Conservation (phyloP, 768 basidiomycete species). For the Boletus barrowsii region DNA sequence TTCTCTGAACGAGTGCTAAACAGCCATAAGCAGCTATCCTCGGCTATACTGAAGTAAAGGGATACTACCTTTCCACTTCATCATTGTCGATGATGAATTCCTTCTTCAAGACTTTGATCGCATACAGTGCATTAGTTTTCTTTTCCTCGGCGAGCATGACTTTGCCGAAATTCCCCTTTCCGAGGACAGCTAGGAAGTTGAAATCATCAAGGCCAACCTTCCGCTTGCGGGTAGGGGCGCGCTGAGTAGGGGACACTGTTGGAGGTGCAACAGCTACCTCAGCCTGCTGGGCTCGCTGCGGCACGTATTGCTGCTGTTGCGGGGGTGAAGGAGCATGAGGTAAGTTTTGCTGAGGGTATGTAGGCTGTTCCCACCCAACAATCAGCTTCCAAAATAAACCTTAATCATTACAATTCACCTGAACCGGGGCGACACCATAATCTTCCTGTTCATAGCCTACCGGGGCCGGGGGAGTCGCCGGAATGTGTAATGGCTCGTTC, state of each 20-base stretch:
- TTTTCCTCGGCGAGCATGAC: conserved; percentile 99
- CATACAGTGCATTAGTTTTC: conserved; percentile 80
- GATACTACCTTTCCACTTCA: conserved; percentile 90
- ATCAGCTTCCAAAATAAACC: conserved; percentile 4
- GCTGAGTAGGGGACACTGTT: conserved; percentile 36
- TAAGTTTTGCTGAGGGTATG: conserved; percentile 25
- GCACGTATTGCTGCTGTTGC: conserved; percentile 25
- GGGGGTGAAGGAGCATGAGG: conserved; percentile 15
- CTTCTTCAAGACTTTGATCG: conserved; percentile 99
- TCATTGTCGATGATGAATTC: conserved; percentile 99
- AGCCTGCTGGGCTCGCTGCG: conserved; percentile 31
- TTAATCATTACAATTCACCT: conserved; percentile 16
- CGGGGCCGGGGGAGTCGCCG: conserved; percentile 8
- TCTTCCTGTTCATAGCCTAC: conserved; percentile 31
- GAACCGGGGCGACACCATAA: conserved; percentile 18
- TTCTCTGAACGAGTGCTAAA: conserved; percentile 96
- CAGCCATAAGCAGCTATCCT: conserved; percentile 2
- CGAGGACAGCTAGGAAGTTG: conserved; percentile 97
- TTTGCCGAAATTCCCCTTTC: conserved; percentile 99
- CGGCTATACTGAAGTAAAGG: not conserved
- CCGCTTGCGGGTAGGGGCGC: conserved; percentile 54
- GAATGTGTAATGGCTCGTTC: conserved; percentile 32
- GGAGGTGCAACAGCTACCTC: conserved; percentile 25
- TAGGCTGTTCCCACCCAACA: conserved; percentile 9
- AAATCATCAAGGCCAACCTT: conserved; percentile 98